A percentile compares a stretch with the other conserved stretches of the same genome.
These are phyloP conservation scores for Funneliformis caledonium DNA, from an alignment of 371 early-diverging fungal species.

Conservation along the genomic window DNA sequence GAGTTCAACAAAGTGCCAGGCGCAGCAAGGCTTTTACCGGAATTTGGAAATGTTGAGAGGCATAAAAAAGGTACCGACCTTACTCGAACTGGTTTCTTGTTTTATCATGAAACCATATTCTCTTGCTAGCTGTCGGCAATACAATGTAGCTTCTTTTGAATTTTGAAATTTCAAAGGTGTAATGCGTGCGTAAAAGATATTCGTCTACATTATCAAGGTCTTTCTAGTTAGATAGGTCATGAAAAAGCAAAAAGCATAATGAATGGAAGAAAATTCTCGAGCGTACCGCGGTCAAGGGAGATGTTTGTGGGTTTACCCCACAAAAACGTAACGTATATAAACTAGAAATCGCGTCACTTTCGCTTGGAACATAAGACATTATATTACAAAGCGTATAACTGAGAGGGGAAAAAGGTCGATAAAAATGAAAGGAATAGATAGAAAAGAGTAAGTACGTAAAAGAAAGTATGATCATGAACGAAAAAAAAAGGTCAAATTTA, in stretches of 20 bases:
- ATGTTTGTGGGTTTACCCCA: neutral
- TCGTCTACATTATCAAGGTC: constrained; percentile 45
- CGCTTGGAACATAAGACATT: neutral
- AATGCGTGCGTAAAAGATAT: constrained; percentile 53
- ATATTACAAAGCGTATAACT: constrained; percentile 6
- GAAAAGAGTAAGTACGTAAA: neutral
- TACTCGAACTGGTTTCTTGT: constrained; percentile 70
- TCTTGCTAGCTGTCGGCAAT: constrained; percentile 61
- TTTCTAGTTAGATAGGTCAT: neutral
- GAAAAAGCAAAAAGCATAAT: neutral
- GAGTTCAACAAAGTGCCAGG: neutral
- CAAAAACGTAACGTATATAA: constrained; percentile 7
- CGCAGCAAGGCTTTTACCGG: constrained; percentile 6
- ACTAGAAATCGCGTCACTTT: constrained; percentile 4
- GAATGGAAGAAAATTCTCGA: neutral
- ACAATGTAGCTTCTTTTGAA: constrained; percentile 55
- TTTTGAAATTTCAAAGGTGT: constrained; percentile 51
- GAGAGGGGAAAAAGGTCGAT: neutral
- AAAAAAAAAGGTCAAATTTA: neutral
- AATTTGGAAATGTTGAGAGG: neutral
- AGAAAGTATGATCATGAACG: neutral
- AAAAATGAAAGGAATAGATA: neutral
- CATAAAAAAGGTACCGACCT: constrained; percentile 50
- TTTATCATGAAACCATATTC: constrained; percentile 69
- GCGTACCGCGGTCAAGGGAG: neutral